A percentile compares a stretch with the other conserved stretches of the same genome.
Conservation (phyloP, 2,329 filamentous ascomycete genomes). For the Alternaria metachromatica region DNA sequence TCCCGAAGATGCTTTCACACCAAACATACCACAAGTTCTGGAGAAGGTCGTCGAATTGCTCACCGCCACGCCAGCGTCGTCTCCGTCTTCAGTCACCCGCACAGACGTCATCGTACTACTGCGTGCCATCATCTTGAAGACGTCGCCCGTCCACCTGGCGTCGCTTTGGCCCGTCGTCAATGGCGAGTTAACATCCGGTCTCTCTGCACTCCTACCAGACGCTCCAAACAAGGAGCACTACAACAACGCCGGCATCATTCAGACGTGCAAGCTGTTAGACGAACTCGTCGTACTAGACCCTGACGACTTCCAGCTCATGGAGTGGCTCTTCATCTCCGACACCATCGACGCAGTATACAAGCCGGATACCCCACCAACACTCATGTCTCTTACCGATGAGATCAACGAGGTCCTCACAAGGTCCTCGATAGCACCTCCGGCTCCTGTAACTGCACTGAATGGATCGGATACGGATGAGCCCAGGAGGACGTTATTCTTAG, state of each 20-base stretch:
- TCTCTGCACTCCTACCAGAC: constrained; percentile 75
- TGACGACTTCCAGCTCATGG: constrained; percentile 96
- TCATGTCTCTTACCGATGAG: constrained; percentile 79
- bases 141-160: constrained; percentile 78
- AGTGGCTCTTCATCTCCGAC: constrained; percentile 97
- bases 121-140: constrained; percentile 80
- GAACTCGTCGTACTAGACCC: constrained; percentile 83
- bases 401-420: constrained; percentile 73
- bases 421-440: constrained; percentile 7
- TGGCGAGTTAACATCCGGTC: constrained; percentile 78
- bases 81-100: constrained; percentile 86
- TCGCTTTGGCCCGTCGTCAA: constrained; percentile 91
- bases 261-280: constrained; percentile 94
- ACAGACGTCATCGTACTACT: constrained; percentile 90
- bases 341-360: constrained; percentile 96
- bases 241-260: constrained; percentile 77
- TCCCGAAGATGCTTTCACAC: constrained; percentile 78
- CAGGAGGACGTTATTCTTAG: constrained; percentile 52
- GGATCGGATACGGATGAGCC: constrained; percentile 19
- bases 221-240: constrained; percentile 76
- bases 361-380: constrained; percentile 69
- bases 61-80: constrained; percentile 82
- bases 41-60: constrained; percentile 89
- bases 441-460: not conserved
- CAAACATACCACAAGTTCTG: constrained; percentile 74